Conservation (phyloP, 1,284 basidiomycete genomes). For the Pyrrhoderma noxium region DNA sequence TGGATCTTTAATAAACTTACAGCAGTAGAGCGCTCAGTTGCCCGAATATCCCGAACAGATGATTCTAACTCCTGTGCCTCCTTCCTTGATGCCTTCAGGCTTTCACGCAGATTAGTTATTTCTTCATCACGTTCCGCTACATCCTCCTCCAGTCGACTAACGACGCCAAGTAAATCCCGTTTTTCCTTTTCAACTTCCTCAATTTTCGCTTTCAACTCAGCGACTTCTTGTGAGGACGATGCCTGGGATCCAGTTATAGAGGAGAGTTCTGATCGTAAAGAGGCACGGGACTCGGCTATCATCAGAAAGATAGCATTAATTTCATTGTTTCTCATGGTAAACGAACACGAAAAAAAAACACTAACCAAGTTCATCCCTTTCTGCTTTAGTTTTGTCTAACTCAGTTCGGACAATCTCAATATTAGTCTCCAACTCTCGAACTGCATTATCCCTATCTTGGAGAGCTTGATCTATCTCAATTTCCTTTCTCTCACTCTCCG, state of each 20-base stretch:
- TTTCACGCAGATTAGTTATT: constrained; percentile 56
- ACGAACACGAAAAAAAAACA: not conserved
- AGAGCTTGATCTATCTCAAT: constrained; percentile 73
- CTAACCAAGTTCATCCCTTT: constrained; percentile 60
- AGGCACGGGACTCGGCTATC: constrained; percentile 43
- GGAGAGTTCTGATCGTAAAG: constrained; percentile 48
- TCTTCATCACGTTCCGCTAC: constrained; percentile 64
- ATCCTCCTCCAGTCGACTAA: constrained; percentile 69
- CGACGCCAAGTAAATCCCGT: constrained; percentile 65
- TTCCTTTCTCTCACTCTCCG: constrained; percentile 59
- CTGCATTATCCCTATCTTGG: constrained; percentile 58
- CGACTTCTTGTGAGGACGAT: constrained; percentile 53
- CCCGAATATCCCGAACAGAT: constrained; percentile 61
- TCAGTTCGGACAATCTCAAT: constrained; percentile 48
- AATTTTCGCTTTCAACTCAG: constrained; percentile 47
- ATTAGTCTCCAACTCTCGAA: constrained; percentile 46
- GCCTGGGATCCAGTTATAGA: constrained; percentile 46
- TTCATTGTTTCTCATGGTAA: constrained; percentile 6
- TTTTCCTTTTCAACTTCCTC: constrained; percentile 76
- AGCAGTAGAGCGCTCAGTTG: constrained; percentile 63
- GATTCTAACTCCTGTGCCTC: constrained; percentile 61
- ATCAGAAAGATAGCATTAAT: constrained; percentile 7
- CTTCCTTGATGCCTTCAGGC: constrained; percentile 66
- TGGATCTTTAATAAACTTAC: no score
- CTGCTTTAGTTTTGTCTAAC: constrained; percentile 43